Base-by-base conservation (phyloP, 2,329 filamentous ascomycete species). In the Beauveria varroae region DNA sequence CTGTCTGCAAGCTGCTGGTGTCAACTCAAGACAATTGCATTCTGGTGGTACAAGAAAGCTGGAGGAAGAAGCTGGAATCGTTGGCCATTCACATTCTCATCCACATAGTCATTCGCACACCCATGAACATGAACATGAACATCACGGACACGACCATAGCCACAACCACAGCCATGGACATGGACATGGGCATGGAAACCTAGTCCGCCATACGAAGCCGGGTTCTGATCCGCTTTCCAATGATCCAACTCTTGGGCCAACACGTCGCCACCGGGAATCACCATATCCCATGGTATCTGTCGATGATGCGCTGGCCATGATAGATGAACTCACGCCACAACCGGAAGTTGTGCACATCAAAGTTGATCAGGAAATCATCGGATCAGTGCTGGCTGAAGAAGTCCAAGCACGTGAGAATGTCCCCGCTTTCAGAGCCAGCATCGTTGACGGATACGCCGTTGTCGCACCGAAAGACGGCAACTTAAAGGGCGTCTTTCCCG, bases 381-480 rank as follows among this genome's bases (percentile, higher is more conserved):
- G 91, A 8, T 85, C 83, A 9, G 87, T 98, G 0, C 78, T 99
- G 1, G 92, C 93, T 0, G 86, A 92, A 70, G 89, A 96, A 66
- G 87, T 99, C 26, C 83, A 79, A 44, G 91, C 95, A 0, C 76
- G 76, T 4, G 93, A 97, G 71, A 85, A 88, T 8, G 95, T 99
- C 0, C 95, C 95, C 0, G 95, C 93, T 0, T 99, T 96, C 75
- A 82, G 92, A 62, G 95, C 95, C 20, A 98, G 93, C 70, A 98
- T 97, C 46, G 95, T 99, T 0, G 95, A 99, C 72, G 95, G 95
- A 1, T 99, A 99, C 70, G 95, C 95, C 2, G 84, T 96, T 0
- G 86, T 93, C 43, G 87, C 85, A 6, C 81, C 82, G 58, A 76
- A 77, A 34, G 79, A 85, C 46, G 85, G 82, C 0, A 85, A 82